Evolutionary conservation across 2,329 filamentous ascomycete genomes (phyloP).

Genomic region (Xylariaceae sp.): DNA sequence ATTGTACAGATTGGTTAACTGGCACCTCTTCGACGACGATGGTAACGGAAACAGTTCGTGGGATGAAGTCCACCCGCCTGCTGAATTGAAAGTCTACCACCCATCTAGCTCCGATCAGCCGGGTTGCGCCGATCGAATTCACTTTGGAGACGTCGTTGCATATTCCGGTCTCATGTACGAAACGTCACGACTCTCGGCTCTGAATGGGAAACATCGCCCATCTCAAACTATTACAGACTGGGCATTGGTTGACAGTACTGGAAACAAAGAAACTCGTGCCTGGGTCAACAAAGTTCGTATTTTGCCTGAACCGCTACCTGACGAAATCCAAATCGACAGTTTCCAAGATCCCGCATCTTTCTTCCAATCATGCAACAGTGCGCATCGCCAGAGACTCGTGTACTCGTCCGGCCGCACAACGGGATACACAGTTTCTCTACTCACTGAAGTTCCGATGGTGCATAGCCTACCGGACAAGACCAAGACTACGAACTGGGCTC

Average conservation of each 20-base stretch:
- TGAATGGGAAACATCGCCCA: slow-evolving; percentile 23
- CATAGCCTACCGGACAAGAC: slow-evolving; percentile 22
- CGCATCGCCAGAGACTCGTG: slow-evolving; percentile 19
- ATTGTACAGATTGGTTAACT: slow-evolving; percentile 41
- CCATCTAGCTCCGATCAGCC: slow-evolving; percentile 38
- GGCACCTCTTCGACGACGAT: slow-evolving; percentile 40
- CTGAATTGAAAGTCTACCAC: slow-evolving; percentile 20
- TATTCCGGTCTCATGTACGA: slow-evolving; percentile 40
- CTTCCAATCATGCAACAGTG: background rate
- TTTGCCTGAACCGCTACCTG: background rate
- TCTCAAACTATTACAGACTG: slow-evolving; percentile 41
- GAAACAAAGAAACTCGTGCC: background rate
- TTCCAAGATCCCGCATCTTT: background rate
- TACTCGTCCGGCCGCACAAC: slow-evolving; percentile 41
- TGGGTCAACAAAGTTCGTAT: slow-evolving; percentile 2
- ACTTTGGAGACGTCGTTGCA: slow-evolving; percentile 36
- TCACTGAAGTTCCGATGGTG: slow-evolving; percentile 41
- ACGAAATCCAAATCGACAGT: background rate
- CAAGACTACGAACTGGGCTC: slow-evolving; percentile 43
- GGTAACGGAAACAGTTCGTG: background rate
- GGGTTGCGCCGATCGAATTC: slow-evolving; percentile 18
- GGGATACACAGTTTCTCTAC: slow-evolving; percentile 39
- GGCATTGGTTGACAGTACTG: background rate
- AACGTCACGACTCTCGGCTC: slow-evolving; percentile 40
- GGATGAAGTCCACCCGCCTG: slow-evolving; percentile 15